Base-by-base conservation (phyloP, 768 basidiomycete species). In the Rhizopogon salebrosus region DNA sequence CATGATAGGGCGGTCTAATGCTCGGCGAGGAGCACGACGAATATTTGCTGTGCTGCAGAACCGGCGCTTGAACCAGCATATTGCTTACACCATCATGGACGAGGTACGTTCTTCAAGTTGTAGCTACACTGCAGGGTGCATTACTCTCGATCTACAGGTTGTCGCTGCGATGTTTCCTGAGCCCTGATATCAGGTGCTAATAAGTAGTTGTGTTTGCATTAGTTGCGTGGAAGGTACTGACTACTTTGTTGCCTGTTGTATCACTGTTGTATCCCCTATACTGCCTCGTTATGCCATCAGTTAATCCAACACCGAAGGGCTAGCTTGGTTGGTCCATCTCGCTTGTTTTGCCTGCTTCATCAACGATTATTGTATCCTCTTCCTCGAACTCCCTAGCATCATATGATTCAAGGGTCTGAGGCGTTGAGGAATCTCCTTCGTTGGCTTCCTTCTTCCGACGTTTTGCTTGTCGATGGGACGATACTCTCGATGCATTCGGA, bases 1-100 rank as follows among this genome's bases (percentile, higher is more conserved):
- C 61, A 93, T 98, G 88, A 98, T 98, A 59, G 97, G 97, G n/a
- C 80, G 94, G 27, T 87, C 90, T 3, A 98, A 99, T 64, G 94
- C 95, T 16, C 83, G 94, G 11, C 80, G 94, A 39, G 97, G 95
- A 14, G 94, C 95, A 8, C 79, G 93, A 37, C 79, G 93, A 45
- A 89, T 97, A 55, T 98, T 98, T 66, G 86, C 93, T 4, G 92
- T 95, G 2, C 65, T 98, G 39, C 97, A 99, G 69, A 97, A 98
- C 64, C 80, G 85, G 42, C 82, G 95, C n/a, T 75, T 98, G 29
- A 97, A 95, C 67, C 92, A 95, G 63, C 94, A 97, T 64, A 84
- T 98, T 50, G 80, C 85, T 14, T 90, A 97, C 64, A 90, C 83
- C 35, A 80, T 97, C 50, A 70, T 92, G 24, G 95, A 98, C 57